A percentile compares a stretch with the other conserved stretches of the same genome.
Conservation (phyloP, 345 rosid species). For the Ceriops tagal region DNA sequence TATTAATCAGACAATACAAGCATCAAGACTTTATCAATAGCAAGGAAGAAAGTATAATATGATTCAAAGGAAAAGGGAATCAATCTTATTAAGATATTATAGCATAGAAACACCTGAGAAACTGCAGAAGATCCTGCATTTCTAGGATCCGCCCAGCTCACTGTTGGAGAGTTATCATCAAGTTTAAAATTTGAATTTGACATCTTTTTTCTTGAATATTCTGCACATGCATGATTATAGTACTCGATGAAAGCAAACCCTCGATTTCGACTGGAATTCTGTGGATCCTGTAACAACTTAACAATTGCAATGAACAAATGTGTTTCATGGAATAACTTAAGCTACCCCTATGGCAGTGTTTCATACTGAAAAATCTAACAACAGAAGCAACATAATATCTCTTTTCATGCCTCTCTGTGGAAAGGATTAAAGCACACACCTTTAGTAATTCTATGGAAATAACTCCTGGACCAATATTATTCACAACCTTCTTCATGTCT, state of each 20-base stretch:
- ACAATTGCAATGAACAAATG: slow-evolving; percentile 2
- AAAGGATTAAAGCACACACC: slow-evolving; percentile 14
- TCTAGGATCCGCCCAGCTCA: slow-evolving; percentile 39
- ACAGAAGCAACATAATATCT: too few species aligned
- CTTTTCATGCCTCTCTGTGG: too few species aligned
- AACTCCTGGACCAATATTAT: slow-evolving; percentile 29
- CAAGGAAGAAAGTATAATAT: too few species aligned
- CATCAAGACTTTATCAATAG: too few species aligned
- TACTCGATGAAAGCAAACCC: slow-evolving; percentile 34
- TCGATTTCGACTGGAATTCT: slow-evolving; percentile 27
- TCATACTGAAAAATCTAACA: neutral
- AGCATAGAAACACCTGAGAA: slow-evolving; percentile 22
- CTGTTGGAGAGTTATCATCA: slow-evolving; percentile 36
- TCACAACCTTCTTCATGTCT: slow-evolving; percentile 27
- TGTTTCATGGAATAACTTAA: neutral
- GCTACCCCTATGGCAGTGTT: neutral
- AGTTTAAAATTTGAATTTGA: slow-evolving; percentile 25
- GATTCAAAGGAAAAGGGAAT: neutral
- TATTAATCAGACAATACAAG: neutral
- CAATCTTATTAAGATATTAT: neutral
- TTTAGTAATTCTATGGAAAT: slow-evolving; percentile 26
- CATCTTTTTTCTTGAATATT: slow-evolving; percentile 29
- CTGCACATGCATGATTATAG: slow-evolving; percentile 38
- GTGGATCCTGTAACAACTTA: slow-evolving; percentile 24
- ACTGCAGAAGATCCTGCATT: slow-evolving; percentile 34